Evolutionary conservation across 345 rosid genomes (phyloP), one percentile per base, ranked within the genome.

Genomic region (Leavenworthia alabamica): DNA sequence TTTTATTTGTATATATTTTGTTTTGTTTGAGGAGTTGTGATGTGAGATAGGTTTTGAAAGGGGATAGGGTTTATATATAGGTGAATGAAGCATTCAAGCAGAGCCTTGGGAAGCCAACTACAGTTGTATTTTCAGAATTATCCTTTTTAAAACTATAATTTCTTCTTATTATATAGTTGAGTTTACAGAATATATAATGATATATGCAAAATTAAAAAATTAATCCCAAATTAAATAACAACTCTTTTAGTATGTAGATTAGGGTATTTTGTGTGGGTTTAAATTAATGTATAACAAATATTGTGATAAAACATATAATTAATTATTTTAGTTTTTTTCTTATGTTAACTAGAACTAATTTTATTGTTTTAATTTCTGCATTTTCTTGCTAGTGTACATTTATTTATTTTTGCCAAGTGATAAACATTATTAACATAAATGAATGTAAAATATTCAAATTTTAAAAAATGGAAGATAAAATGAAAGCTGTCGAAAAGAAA

Each of bases 401-500:
- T 6, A 5, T 12, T 20, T 20, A 12, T 11, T 10, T 20, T 44
- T 5, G 50, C 28, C 17, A 22, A 2, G 31, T 46, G 17, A 14
- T 13, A 39, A 6, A 40, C 10, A 56, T 13, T 26, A 12, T 20
- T 20, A n/a, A 13, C 8, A 13, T n/a, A 16, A 7, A 33, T 24
- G 61, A 64, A 2, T n/a, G 12, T 9, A 28, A n/a, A 7, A 4
- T 45, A 49, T 67, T 67, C 66, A 40, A 60, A 60, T 6, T 60
- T 52, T 1, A 15, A 52, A 48, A 48, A 44, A 54, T 53, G 1
- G 49, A 19, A 49, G 29, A 31, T 42, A 68, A 68, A 62, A 19
- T 70, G 74, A 70, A 70, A 70, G 43, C 64, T 70, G 73, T 45
- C 45, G 20, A 24, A 66, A 48, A 66, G 62, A 77, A 41, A 73